Conservation (phyloP, 1,139 yeast species). For the Taphrina betulina region DNA sequence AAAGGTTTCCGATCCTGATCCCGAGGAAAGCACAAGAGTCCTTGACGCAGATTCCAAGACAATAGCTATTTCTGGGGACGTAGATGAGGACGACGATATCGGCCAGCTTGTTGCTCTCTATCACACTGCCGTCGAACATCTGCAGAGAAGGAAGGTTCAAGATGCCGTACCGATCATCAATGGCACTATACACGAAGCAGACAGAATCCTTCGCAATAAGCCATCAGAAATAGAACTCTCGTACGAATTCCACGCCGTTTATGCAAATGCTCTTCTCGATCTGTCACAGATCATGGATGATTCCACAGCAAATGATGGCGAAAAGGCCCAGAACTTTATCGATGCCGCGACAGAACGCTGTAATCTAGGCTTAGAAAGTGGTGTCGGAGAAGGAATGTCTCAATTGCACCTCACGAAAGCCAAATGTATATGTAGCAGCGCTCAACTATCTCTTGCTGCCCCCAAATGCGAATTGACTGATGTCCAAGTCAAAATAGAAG, state of each 20-base stretch:
- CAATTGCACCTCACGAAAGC: conserved; percentile 4
- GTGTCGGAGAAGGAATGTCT: not conserved
- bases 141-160: conserved; percentile 19
- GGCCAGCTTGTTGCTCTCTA: conserved; percentile 70
- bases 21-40: conserved; percentile 25
- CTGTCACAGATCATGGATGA: conserved; percentile 50
- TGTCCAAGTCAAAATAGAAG: not conserved
- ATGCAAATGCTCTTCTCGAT: conserved; percentile 70
- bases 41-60: conserved; percentile 50
- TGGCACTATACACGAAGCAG: conserved; percentile 91
- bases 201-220: conserved; percentile 61
- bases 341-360: conserved; percentile 71
- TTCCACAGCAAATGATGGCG: conserved; percentile 42
- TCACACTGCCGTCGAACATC: conserved; percentile 42
- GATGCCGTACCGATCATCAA: conserved; percentile 52
- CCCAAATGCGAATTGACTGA: not conserved
- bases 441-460: not conserved
- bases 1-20: not conserved
- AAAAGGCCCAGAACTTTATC: conserved; percentile 56
- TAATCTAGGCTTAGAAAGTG: conserved; percentile 55
- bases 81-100: conserved; percentile 73
- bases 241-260: conserved; percentile 66
- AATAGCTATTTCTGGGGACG: conserved; percentile 68
- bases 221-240: conserved; percentile 46
- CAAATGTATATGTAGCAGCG: not conserved